Evolutionary conservation across 345 rosid species (phyloP).

Genomic region (Ceriops tagal): DNA sequence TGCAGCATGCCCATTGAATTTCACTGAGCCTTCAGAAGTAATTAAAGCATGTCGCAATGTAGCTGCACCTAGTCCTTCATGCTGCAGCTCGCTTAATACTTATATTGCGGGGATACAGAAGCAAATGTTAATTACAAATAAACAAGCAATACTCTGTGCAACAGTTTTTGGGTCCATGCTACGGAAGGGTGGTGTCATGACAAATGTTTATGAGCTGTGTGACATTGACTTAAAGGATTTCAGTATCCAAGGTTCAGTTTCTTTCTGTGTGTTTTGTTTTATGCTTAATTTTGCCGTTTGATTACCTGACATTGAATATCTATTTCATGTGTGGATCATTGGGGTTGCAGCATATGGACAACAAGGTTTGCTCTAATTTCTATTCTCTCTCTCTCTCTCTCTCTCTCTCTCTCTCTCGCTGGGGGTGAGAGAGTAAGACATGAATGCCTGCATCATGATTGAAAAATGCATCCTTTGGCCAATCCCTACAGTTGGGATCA

Average conservation of each 20-base stretch:
- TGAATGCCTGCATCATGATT: no score
- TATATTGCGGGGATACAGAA: slow-evolving; percentile 80
- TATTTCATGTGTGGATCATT: slow-evolving; percentile 22
- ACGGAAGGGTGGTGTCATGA: slow-evolving; percentile 78
- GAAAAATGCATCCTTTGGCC: no score
- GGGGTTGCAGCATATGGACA: slow-evolving; percentile 65
- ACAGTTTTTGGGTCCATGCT: slow-evolving; percentile 76
- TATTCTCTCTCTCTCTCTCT: neutral
- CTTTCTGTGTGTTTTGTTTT: neutral
- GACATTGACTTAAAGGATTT: slow-evolving; percentile 95
- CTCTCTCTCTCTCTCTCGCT: no score
- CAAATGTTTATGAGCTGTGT: slow-evolving; percentile 88
- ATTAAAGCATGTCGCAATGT: slow-evolving; percentile 77
- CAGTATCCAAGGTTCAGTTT: slow-evolving; percentile 72
- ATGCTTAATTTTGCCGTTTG: neutral
- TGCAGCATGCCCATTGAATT: slow-evolving; percentile 92
- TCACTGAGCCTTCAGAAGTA: slow-evolving; percentile 75
- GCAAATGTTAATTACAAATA: slow-evolving; percentile 94
- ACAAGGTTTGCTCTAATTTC: slow-evolving; percentile 51
- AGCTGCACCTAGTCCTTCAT: slow-evolving; percentile 88
- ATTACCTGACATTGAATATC: slow-evolving; percentile 24
- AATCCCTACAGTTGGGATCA: no score
- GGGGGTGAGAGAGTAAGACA: no score
- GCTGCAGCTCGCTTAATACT: slow-evolving; percentile 82
- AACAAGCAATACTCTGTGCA: slow-evolving; percentile 93